Base-by-base conservation (phyloP, 2,329 filamentous ascomycete species). In the Fusarium mangiferae region DNA sequence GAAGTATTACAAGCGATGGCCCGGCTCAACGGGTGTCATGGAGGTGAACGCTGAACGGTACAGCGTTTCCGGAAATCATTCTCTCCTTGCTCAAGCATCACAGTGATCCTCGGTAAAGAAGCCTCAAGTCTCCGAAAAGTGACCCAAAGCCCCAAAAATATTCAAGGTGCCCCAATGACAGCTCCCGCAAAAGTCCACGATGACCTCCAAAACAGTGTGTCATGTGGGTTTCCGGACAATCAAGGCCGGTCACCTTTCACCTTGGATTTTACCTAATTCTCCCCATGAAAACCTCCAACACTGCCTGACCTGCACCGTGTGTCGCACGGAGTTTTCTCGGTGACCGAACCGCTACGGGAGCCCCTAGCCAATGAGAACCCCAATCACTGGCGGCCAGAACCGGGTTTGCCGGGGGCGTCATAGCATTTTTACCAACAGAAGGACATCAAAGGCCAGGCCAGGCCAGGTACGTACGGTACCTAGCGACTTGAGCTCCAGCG, bases 381-480 rank as follows among this genome's bases (percentile, higher is more conserved):
- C 59, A 28, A 52, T 69, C 49, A 49, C 61, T 68, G 45, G 65
- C 74, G 76, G 71, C 68, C 74, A 78, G 77, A 77, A 77, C 77
- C 77, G 77, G 76, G 70, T 73, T 79, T 79, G 70, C 75, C 76
- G 75, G 69, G 69, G 75, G 63, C 74, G 77, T 79, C 78, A 79
- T 78, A 57, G 73, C 71, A 68, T 73, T 78, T 79, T 78, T 74
- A 63, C 42, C 74, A 66, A 61, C 68, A 73, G 62, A 59, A 70
- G 76, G 76, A 78, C 75, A 75, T 78, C 76, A 78, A 78, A 78
- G 73, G 55, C 76, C 68, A 72, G 65, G 57, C 58, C 46, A 61
- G 22, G 11, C 22, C n/a, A 65, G 45, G 54, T 66, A 69, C 33
- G 36, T 69, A 70, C 45, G 45, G 54, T 66, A 69, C 28, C 36